Evolutionary conservation across 2,329 filamentous ascomycete species (phyloP).

Genomic region (Aspergillus pseudonomiae): DNA sequence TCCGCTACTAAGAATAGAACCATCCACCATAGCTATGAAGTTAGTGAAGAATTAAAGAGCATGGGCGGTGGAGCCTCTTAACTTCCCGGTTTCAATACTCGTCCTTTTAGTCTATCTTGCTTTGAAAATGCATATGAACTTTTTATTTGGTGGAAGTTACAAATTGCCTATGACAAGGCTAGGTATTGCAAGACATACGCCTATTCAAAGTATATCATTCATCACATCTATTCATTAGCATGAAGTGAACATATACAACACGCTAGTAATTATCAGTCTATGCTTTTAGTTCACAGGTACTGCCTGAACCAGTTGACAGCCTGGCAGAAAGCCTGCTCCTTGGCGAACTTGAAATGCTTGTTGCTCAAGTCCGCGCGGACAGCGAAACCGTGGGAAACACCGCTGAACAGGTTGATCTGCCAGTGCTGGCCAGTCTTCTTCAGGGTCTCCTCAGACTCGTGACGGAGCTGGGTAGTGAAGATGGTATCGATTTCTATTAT

Average conservation of each 20-base stretch:
- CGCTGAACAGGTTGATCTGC: conserved; percentile 76
- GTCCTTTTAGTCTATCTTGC: not conserved
- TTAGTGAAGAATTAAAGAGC: not conserved
- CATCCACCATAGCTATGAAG: not conserved
- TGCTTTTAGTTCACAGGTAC: conserved; percentile 47
- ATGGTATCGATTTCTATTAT: conserved; percentile 63
- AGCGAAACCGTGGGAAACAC: conserved; percentile 74
- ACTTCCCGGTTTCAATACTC: not conserved
- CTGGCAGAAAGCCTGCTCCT: conserved; percentile 80
- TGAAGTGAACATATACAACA: conserved; percentile 2
- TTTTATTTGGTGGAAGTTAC: not conserved
- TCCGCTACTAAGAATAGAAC: conserved; percentile 2
- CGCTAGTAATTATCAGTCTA: not conserved
- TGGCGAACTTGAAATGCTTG: conserved; percentile 66
- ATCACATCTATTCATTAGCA: conserved; percentile 16
- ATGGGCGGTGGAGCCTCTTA: not conserved
- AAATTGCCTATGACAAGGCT: not conserved
- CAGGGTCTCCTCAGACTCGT: conserved; percentile 67
- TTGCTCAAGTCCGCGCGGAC: conserved; percentile 67
- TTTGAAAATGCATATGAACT: not conserved
- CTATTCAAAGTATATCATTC: not conserved
- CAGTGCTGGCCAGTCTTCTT: conserved; percentile 62
- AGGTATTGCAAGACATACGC: not conserved
- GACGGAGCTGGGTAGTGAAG: conserved; percentile 66
- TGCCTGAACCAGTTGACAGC: conserved; percentile 77